Evolutionary conservation across 1,139 yeast species (phyloP).

Genomic region (Scheffersomyces quercinus): DNA sequence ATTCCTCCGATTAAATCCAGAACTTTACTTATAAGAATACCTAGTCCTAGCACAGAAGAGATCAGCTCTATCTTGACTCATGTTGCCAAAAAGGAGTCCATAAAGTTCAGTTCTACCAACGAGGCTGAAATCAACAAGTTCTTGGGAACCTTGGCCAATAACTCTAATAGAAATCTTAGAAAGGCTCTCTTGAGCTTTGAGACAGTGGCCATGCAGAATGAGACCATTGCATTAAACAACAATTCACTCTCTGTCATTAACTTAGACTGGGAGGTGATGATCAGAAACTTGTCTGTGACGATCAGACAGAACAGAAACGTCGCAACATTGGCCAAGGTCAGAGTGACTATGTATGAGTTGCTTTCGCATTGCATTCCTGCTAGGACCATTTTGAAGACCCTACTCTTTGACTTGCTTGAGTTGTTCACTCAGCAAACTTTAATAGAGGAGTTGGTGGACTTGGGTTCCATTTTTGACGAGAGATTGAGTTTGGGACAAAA

Average conservation of each 20-base stretch:
- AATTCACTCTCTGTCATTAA: conserved; percentile 38
- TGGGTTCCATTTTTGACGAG: conserved; percentile 81
- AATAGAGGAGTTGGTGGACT: conserved; percentile 57
- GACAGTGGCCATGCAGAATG: conserved; percentile 78
- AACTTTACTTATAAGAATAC: conserved; percentile 79
- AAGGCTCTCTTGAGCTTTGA: conserved; percentile 79
- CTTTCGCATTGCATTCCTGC: conserved; percentile 94
- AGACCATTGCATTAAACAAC: conserved; percentile 42
- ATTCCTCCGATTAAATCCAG: conserved; percentile 94
- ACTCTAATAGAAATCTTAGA: conserved; percentile 72
- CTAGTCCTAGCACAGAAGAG: conserved; percentile 72
- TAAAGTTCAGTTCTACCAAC: conserved; percentile 40
- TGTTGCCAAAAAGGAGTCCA: conserved; percentile 59
- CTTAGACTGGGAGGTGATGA: conserved; percentile 89
- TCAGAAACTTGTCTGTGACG: conserved; percentile 61
- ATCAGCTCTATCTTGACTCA: conserved; percentile 52
- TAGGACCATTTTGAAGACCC: conserved; percentile 65
- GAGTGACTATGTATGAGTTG: conserved; percentile 79
- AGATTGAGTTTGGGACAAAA: conserved; percentile 83
- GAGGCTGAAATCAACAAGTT: conserved; percentile 40
- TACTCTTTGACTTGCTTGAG: conserved; percentile 58
- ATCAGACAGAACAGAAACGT: conserved; percentile 66
- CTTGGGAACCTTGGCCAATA: conserved; percentile 52
- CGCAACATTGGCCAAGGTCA: conserved; percentile 66
- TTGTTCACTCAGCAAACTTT: conserved; percentile 30